phyloP scores from a whole-genome alignment of 805 yeast species.

The Yamadazyma philogaea region DNA sequence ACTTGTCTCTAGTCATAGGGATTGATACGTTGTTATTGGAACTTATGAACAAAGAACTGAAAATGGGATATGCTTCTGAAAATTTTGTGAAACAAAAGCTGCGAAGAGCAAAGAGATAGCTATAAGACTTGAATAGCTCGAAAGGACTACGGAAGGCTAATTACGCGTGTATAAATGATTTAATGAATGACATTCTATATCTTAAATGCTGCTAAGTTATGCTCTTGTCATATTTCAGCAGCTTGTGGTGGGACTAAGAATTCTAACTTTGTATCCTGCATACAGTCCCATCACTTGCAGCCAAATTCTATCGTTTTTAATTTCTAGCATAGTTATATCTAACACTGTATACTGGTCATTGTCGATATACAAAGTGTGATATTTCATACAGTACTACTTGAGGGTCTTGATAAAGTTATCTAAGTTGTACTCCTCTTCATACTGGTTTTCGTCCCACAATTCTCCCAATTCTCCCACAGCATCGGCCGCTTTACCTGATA shows the following conservation, averaged over 20 bases:
- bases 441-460: conserved; percentile 94
- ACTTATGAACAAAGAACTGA: no score
- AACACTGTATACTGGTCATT: neutral
- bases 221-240: neutral
- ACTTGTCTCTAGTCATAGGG: neutral
- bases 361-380: neutral
- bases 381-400: neutral
- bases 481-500: conserved; percentile 72
- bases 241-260: neutral
- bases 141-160: neutral
- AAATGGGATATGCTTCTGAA: neutral
- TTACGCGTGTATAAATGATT: no score
- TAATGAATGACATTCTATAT: no score
- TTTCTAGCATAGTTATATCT: no score
- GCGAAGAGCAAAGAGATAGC: neutral
- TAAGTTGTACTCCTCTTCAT: conserved; percentile 94
- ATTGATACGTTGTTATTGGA: neutral
- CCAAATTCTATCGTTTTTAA: neutral
- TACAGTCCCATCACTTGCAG: neutral
- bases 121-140: neutral
- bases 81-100: neutral
- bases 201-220: no score
- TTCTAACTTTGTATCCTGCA: neutral
- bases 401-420: conserved; percentile 87
- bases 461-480: conserved; percentile 88